Evolutionary conservation across 257 asterid species (phyloP).

Genomic region (Solanum sitiens): DNA sequence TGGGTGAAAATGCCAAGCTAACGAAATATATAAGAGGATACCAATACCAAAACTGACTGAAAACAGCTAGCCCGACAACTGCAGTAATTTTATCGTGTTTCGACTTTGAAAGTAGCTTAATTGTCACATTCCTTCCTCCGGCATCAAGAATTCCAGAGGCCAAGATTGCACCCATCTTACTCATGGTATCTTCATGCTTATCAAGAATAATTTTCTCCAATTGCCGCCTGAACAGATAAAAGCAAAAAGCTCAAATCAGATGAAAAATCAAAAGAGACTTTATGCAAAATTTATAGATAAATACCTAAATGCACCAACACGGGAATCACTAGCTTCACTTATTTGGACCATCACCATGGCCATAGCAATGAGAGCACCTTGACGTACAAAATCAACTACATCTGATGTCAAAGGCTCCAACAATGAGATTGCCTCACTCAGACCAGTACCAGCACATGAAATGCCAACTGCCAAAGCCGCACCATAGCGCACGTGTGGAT

Average conservation of each 20-base stretch:
- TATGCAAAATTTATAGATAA: neutral
- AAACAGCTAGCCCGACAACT: constrained; percentile 91
- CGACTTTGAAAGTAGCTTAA: constrained; percentile 74
- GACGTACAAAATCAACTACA: constrained; percentile 96
- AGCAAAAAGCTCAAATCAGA: neutral
- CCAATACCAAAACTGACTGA: constrained; percentile 99
- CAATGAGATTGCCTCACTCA: constrained; percentile 90
- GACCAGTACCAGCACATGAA: constrained; percentile 97
- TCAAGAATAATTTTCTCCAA: constrained; percentile 80
- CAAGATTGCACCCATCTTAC: constrained; percentile 98
- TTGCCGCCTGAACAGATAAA: constrained; percentile 55
- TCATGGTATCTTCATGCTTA: constrained; percentile 95
- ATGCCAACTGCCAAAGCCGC: constrained; percentile 97
- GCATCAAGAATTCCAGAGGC: constrained; percentile 97
- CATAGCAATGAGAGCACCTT: constrained; percentile 98
- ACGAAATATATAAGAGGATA: constrained; percentile 86
- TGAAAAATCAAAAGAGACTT: neutral
- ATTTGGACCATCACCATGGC: constrained; percentile 97
- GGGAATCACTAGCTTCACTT: constrained; percentile 93
- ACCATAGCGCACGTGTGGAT: constrained; percentile 97
- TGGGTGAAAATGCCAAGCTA: constrained; percentile 93
- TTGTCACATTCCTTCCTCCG: constrained; percentile 89
- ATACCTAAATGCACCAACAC: constrained; percentile 93
- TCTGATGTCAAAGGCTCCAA: constrained; percentile 93
- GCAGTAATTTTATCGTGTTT: constrained; percentile 86